Evolutionary conservation across 2,329 filamentous ascomycete genomes (phyloP).

Genomic region (Fusarium sterilihyphosum): DNA sequence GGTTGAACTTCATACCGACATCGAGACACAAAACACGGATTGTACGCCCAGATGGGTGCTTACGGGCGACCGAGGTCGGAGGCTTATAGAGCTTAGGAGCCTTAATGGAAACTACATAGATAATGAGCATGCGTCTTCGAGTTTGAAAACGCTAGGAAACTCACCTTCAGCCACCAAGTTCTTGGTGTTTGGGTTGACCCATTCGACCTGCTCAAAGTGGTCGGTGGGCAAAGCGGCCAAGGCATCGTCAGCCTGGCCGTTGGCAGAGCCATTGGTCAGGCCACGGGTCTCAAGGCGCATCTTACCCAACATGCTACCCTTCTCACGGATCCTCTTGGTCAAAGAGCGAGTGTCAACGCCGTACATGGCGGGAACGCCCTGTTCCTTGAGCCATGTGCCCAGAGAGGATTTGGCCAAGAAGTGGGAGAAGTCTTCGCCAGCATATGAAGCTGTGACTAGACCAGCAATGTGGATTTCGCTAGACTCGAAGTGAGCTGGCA

Average conservation of each 20-base stretch:
- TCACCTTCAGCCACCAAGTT: slow-evolving; percentile 96
- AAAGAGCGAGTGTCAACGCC: slow-evolving; percentile 93
- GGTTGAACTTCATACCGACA: slow-evolving; percentile 98
- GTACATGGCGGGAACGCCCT: slow-evolving; percentile 92
- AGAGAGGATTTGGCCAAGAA: slow-evolving; percentile 90
- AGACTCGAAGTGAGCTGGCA: slow-evolving; percentile 94
- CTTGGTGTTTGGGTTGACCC: slow-evolving; percentile 90
- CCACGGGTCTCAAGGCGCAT: slow-evolving; percentile 75
- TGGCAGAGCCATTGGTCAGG: slow-evolving; percentile 56
- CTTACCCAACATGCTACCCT: slow-evolving; percentile 96
- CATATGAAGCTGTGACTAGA: slow-evolving; percentile 89
- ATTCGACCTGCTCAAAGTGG: slow-evolving; percentile 82
- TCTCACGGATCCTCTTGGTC: slow-evolving; percentile 92
- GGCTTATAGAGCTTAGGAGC: slow-evolving; percentile 87
- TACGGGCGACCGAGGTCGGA: slow-evolving; percentile 73
- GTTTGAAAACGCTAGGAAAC: slow-evolving; percentile 47
- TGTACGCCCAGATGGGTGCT: slow-evolving; percentile 87
- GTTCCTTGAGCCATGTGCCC: slow-evolving; percentile 95
- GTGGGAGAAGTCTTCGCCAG: slow-evolving; percentile 95
- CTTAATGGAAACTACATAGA: slow-evolving; percentile 81
- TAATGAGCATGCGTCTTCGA: slow-evolving; percentile 52
- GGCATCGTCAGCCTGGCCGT: slow-evolving; percentile 43
- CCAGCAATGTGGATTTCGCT: slow-evolving; percentile 93
- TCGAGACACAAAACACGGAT: slow-evolving; percentile 93
- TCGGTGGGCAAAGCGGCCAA: slow-evolving; percentile 44